These are phyloP conservation scores for Cercospora canescens DNA, from an alignment of 2,329 filamentous ascomycete genomes.

Conservation along the genomic window DNA sequence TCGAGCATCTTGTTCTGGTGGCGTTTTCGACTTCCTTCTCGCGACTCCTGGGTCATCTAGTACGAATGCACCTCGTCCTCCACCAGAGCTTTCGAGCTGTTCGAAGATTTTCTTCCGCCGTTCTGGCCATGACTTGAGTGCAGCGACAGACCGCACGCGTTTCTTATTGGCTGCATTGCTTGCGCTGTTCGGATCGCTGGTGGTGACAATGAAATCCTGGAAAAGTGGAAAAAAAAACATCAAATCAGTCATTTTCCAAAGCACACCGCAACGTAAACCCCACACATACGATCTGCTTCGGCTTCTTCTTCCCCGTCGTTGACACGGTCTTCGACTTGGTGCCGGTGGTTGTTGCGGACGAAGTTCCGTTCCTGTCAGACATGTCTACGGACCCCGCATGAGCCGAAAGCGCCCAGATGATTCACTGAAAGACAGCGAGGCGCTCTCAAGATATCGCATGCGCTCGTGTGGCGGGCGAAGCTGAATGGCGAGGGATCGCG, in stretches of 20 bases:
- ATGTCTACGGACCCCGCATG: not conserved
- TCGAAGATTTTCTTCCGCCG: constrained; percentile 30
- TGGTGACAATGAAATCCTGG: constrained; percentile 33
- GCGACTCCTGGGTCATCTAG: constrained; percentile 16
- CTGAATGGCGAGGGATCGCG: not conserved
- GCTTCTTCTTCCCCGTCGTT: constrained; percentile 8
- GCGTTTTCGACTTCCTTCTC: constrained; percentile 4
- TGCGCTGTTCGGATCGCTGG: constrained; percentile 26
- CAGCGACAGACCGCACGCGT: constrained; percentile 32
- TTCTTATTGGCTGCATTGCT: constrained; percentile 30
- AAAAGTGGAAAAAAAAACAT: not conserved
- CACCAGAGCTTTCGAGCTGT: constrained; percentile 23
- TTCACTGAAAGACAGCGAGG: not conserved
- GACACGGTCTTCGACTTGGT: not conserved
- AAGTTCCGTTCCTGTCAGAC: not conserved
- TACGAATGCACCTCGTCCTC: constrained; percentile 25
- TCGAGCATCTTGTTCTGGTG: not conserved
- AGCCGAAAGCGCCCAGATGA: not conserved
- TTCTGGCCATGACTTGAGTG: constrained; percentile 33
- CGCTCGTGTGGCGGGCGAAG: not conserved
- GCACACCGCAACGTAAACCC: not conserved
- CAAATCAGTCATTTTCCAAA: not conserved
- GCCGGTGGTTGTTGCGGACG: not conserved
- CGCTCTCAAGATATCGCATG: not conserved
- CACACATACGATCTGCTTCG: constrained; percentile 18